These are phyloP conservation scores for Plasmodium vinckei DNA, from an alignment of 169 alveolate species.

Conservation along the genomic window DNA sequence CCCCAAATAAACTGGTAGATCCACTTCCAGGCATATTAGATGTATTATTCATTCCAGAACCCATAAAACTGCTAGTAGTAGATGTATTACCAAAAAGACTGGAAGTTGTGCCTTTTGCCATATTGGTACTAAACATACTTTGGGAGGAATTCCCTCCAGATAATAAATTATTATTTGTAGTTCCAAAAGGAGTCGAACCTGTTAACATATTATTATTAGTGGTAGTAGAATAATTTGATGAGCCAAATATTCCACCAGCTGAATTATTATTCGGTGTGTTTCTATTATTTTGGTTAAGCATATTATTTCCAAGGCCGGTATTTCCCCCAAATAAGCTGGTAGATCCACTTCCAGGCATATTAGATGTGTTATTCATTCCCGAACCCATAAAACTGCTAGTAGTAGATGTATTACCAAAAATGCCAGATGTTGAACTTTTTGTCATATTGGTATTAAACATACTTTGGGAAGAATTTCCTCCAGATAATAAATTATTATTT, in stretches of 20 bases:
- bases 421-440: not conserved
- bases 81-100: not conserved
- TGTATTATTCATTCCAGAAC: not conserved
- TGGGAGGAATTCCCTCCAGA: not conserved
- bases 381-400: not conserved
- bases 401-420: conserved; percentile 11
- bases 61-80: not conserved
- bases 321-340: conserved; percentile 5
- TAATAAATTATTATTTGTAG: not conserved
- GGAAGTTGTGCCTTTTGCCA: not conserved
- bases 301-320: not conserved
- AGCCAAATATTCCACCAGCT: conserved; percentile 25
- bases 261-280: not conserved
- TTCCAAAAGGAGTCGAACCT: not conserved
- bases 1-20: conserved; percentile 14
- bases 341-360: not conserved
- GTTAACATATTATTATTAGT: not conserved
- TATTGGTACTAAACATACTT: conserved; percentile 2
- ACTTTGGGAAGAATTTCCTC: not conserved
- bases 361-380: not conserved
- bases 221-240: not conserved
- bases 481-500: not conserved
- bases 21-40: not conserved
- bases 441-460: not conserved
- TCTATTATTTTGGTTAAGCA: conserved; percentile 17